Evolutionary conservation across 2,329 filamentous ascomycete species (phyloP), one percentile per base, ranked within the genome.

Genomic region (Chaetomiaceae sp.): DNA sequence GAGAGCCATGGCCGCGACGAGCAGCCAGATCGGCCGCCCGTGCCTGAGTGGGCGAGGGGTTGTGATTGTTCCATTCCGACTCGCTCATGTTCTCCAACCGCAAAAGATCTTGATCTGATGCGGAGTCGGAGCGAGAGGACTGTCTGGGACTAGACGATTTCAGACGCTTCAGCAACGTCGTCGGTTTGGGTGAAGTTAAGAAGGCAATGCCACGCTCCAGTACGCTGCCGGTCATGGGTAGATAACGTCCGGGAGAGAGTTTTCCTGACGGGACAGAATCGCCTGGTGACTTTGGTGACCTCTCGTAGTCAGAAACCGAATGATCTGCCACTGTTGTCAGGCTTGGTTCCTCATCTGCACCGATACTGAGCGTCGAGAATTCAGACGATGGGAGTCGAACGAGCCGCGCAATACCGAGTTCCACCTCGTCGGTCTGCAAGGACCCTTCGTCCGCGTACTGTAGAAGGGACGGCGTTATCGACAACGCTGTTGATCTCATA

Each of bases 381-480:
- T 45, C 26, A 2, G 37, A 34, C 1, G 17, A 27, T 8, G 36
- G 19, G 11, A 56, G 18, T 4, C 47, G 47, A 15, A 61, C 37
- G 27, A 50, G 14, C 26, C 44, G 48, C 4, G 59, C 58, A 3
- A 59, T 43, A 14, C 56, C 56, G 18, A 62, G 22, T n/a, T 62
- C 60, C 6, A 56, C 40, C 10, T 56, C 51, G 5, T 58, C 58
- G 5, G 47, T 30, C 6, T 52, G 46, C n/a, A 54, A 48, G 1
- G 42, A 45, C 15, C 43, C 54, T 10, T 58, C 49, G 8, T 57
- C 52, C 12, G 57, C 27, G 5, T 55, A 49, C 17, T 52, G 38
- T 8, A 44, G 39, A 5, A 63, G 52, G 3, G 60, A 62, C 7
- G 57, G 47, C 0, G 59, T 54, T 8, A 63, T 51, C 8, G 61